Evolutionary conservation across 1,284 basidiomycete genomes (phyloP).

Genomic region (Cryptococcus hybrid): DNA sequence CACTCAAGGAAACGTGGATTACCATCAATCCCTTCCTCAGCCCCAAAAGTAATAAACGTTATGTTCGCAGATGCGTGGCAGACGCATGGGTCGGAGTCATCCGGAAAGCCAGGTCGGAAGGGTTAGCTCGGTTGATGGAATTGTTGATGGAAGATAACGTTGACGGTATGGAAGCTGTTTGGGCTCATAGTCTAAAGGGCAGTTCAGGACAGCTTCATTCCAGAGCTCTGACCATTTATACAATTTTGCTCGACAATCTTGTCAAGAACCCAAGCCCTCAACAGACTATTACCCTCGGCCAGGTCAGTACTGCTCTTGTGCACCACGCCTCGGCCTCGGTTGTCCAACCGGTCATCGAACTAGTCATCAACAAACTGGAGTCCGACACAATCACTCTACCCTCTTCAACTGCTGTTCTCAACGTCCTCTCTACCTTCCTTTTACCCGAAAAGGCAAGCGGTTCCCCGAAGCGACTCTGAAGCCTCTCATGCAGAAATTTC

Average conservation of each 20-base stretch:
- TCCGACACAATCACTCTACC: background rate
- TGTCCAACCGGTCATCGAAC: slow-evolving; percentile 61
- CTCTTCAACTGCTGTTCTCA: slow-evolving; percentile 24
- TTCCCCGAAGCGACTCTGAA: slow-evolving; percentile 54
- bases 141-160: slow-evolving; percentile 31
- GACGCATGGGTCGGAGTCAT: slow-evolving; percentile 49
- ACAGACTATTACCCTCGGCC: slow-evolving; percentile 45
- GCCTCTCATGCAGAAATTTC: slow-evolving; percentile 39
- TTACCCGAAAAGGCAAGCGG: slow-evolving; percentile 50
- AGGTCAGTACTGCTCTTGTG: slow-evolving; percentile 67
- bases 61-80: slow-evolving; percentile 47
- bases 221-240: slow-evolving; percentile 62
- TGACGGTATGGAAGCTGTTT: slow-evolving; percentile 42
- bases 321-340: slow-evolving; percentile 71
- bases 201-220: slow-evolving; percentile 77
- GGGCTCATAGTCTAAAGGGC: slow-evolving; percentile 46
- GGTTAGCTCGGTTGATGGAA: slow-evolving; percentile 27
- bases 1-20: slow-evolving; percentile 33
- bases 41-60: slow-evolving; percentile 34
- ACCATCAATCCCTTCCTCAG: slow-evolving; percentile 36
- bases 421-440: slow-evolving; percentile 52
- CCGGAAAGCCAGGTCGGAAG: slow-evolving; percentile 41
- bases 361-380: slow-evolving; percentile 29
- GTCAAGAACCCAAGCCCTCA: slow-evolving; percentile 31
- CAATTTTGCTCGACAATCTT: slow-evolving; percentile 52